Evolutionary conservation across 2,329 filamentous ascomycete genomes (phyloP), one percentile per base, ranked within the genome.

Genomic region (Parastagonospora avenae): DNA sequence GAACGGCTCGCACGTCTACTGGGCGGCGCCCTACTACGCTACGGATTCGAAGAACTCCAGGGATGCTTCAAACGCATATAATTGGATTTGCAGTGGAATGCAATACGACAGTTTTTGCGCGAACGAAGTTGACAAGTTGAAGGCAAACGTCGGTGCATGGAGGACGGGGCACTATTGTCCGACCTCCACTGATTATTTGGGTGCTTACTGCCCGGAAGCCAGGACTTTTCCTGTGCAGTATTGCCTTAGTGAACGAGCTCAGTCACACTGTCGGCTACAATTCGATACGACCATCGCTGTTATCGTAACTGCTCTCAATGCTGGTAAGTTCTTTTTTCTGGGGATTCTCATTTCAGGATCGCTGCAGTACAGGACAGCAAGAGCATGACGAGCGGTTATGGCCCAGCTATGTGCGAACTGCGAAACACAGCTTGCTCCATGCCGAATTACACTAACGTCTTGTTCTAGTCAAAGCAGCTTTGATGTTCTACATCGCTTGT

Each of bases 191-290:
- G 4, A 8, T 28, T 1, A 7, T 8, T 15, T 6, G 8, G 31
- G 40, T 31, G 29, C 12, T 24, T 29, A 15, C 35, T 8, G 29
- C 47, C 43, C 37, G 10, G 42, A 9, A n/a, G 35, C 4, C 15
- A 24, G 28, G 24, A 28, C 5, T 48, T 35, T 19, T 7, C 49
- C 48, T 8, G 52, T 67, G 2, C 38, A 62, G 2, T 61, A 62
- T 30, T 66, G 64, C 43, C 40, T 64, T 3, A 60, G 56, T 37
- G 58, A 68, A 31, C 35, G n/a, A 16, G 48, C 55, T 6, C 19
- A 39, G 2, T 40, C 48, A 3, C 41, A 50, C 2, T 70, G 67
- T 39, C 57, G 57, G 19, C 32, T 70, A 0, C 53, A 63, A 10
- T 58, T 64, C 10, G 49, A 50, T 14, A 12, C 50, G 14, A 28